Evolutionary conservation across 2,329 filamentous ascomycete species (phyloP).

Genomic region (Clonostachys rhizophaga): DNA sequence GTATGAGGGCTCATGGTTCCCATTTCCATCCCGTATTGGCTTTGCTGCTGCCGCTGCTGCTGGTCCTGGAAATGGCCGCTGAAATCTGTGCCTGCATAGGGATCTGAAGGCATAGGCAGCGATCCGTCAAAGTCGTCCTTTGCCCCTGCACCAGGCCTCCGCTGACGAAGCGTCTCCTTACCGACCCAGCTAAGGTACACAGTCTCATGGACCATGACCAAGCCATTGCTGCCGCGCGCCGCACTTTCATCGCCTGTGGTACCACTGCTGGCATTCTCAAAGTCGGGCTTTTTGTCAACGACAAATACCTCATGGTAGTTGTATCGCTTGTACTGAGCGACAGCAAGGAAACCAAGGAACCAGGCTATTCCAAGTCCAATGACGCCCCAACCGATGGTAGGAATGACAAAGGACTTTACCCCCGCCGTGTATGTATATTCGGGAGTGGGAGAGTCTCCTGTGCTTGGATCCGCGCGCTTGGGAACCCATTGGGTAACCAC

Average conservation of each 20-base stretch:
- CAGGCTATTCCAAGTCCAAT: not conserved
- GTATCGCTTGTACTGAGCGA: constrained; percentile 17
- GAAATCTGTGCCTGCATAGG: not conserved
- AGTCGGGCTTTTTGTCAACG: constrained; percentile 24
- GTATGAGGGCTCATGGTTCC: no score
- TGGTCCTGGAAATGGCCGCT: not conserved
- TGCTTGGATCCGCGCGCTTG: not conserved
- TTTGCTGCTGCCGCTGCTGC: not conserved
- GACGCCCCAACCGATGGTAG: not conserved
- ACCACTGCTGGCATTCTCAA: constrained; percentile 15
- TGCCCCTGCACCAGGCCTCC: not conserved
- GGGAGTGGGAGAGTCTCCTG: not conserved
- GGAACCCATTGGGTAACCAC: not conserved
- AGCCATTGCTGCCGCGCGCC: constrained; percentile 10
- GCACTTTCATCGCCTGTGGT: constrained; percentile 8
- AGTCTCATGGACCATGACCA: constrained; percentile 26
- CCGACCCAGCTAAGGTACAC: constrained; percentile 26
- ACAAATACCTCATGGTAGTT: constrained; percentile 23
- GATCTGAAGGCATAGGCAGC: not conserved
- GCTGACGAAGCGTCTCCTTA: constrained; percentile 11
- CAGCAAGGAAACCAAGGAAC: constrained; percentile 2
- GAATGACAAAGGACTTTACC: not conserved
- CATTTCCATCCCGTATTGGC: no score
- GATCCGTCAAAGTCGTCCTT: not conserved
- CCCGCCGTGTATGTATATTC: not conserved